These are phyloP conservation scores for Venturia pyrina DNA, from an alignment of 2,329 filamentous ascomycete genomes.

Conservation along the genomic window DNA sequence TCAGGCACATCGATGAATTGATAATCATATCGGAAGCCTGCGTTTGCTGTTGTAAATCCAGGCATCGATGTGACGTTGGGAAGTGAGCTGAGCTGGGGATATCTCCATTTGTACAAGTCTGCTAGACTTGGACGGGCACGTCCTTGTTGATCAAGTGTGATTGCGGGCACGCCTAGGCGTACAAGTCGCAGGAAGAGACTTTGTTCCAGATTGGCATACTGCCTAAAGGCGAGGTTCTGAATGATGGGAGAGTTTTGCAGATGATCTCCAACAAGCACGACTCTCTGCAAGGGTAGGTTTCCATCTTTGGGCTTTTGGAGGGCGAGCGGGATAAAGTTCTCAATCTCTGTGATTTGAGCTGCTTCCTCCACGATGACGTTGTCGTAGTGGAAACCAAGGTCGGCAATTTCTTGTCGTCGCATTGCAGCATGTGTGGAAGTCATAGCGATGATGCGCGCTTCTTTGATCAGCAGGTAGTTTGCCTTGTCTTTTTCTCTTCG, in stretches of 20 bases:
- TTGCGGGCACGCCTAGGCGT: constrained; percentile 81
- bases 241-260: constrained; percentile 94
- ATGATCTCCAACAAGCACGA: constrained; percentile 91
- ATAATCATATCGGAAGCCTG: constrained; percentile 87
- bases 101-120: constrained; percentile 87
- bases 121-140: constrained; percentile 81
- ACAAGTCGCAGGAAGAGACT: constrained; percentile 88
- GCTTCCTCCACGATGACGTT: constrained; percentile 98
- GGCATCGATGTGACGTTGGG: constrained; percentile 57
- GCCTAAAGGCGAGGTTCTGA: constrained; percentile 85
- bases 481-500: constrained; percentile 83
- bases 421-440: constrained; percentile 97
- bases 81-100: constrained; percentile 68
- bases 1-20: constrained; percentile 94
- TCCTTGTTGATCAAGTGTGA: constrained; percentile 87
- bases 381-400: constrained; percentile 92
- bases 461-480: constrained; percentile 89
- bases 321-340: constrained; percentile 92
- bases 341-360: constrained; percentile 93
- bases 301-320: constrained; percentile 72
- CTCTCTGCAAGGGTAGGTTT: constrained; percentile 67
- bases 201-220: constrained; percentile 94
- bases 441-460: constrained; percentile 98
- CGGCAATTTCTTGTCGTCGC: constrained; percentile 78
- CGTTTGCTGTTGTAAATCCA: constrained; percentile 75